Evolutionary conservation across 345 rosid genomes (phyloP), one percentile per base, ranked within the genome.

Genomic region (Acer campestre): DNA sequence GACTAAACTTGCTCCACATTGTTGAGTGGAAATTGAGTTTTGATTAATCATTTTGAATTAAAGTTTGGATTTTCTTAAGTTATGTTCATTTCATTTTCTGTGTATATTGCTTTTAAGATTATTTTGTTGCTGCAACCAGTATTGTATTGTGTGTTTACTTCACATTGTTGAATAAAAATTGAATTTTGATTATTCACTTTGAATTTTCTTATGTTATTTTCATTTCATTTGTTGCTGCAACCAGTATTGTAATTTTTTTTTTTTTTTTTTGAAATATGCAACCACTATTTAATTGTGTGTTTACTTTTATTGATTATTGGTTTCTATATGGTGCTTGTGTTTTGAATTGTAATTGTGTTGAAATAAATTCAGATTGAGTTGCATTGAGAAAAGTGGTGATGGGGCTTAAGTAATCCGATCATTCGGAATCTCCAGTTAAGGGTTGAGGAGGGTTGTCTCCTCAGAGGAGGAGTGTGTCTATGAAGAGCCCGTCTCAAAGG

Each of bases 371-470:
- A 44, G 79, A 18, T 22, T 17, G 25, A 64, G 75, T 62, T 67
- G 70, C 53, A 51, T 65, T 61, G 73, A 42, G 25, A 73, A 22
- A 73, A 22, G 73, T 35, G 55, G 42, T 61, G 29, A 92, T 90
- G 97, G 93, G 87, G 49, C 89, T 80, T 20, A 69, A 80, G 78
- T 44, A 70, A 35, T 79, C 86, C 49, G 61, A 80, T 61, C 80
- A 74, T 73, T 81, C 89, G 5, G 80, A 68, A 48, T 91, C 92
- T 75, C 88, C 92, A 0, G 82, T 74, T 75, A 79, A 89, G 80
- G 84, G 71, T 62, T 83, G 69, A 65, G 79, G 82, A 49, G 31
- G 35, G 1, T 59, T 16, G 27, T 81, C 85, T 70, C 79, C 84
- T 68, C 53, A 2, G 18, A 61, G 78, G 68, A 77, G 76, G 73